Evolutionary conservation across 768 basidiomycete species (phyloP), one percentile per base, ranked within the genome.

Genomic region (Steccherinum ochraceum): DNA sequence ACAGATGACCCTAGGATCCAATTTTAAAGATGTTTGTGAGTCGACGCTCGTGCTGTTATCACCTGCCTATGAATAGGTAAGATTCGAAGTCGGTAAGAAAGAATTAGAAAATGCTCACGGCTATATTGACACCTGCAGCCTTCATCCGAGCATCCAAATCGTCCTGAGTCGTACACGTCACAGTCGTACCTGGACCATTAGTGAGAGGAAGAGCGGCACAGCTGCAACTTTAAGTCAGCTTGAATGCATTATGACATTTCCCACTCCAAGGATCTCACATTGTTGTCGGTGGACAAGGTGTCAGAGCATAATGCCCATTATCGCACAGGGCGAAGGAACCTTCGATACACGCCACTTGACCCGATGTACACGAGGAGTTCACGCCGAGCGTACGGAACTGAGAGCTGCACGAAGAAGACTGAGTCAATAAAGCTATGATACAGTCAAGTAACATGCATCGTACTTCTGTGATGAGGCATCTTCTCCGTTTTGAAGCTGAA

Each of bases 291-390:
- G 45, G 59, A 53, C 69, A 69, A 3, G 55, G 39, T 19, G 51
- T 57, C 24, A 61, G 46, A 44, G 67, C 61, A 46, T 69, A 73
- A 46, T 61, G 56, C 48, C 78, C 79, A 24, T 62, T 65, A 13
- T 77, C 78, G 58, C 83, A 84, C 53, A 79, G 79, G 1, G 81
- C 81, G 51, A 84, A 77, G 26, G 71, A 54, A 30, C 64, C 60
- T 53, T 68, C 62, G 10, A 81, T 62, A 56, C 83, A 85, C 5
- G 80, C 78, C 35, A 72, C 58, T 45, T 75, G 64, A 13, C 72
- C 64, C 5, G 51, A 58, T 39, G 65, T 70, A 67, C 83, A 84
- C 7, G 72, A 5, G 24, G 81, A 78, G 52, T 51, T 46, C 2
- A 69, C 59, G 21, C 67, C 73, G 23, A 85, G 71, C 7, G 59